Evolutionary conservation across 495 filamentous ascomycete species (phyloP).

Genomic region (Aspergillus diversus): DNA sequence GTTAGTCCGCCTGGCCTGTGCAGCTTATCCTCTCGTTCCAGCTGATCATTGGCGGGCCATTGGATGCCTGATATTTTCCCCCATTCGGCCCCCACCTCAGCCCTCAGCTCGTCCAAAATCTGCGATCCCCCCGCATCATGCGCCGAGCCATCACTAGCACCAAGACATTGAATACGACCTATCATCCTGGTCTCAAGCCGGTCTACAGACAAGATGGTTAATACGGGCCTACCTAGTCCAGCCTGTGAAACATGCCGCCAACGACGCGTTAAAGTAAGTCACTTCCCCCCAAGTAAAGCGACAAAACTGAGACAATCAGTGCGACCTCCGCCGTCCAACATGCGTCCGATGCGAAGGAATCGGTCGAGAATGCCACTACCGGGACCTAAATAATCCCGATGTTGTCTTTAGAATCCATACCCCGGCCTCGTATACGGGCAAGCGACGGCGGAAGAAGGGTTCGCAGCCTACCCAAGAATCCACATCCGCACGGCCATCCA

Average conservation of each 20-base stretch:
- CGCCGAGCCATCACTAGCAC: no score
- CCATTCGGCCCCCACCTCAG: not conserved
- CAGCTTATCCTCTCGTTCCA: no score
- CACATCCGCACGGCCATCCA: not conserved
- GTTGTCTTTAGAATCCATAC: not conserved
- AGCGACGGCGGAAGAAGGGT: not conserved
- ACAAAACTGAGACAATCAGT: not conserved
- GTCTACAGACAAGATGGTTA: not conserved
- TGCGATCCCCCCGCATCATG: not conserved
- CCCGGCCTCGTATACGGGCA: not conserved
- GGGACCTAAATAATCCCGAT: not conserved
- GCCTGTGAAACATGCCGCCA: not conserved
- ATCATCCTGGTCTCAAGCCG: not conserved
- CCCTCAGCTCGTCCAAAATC: not conserved
- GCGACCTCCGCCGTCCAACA: not conserved
- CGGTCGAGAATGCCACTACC: not conserved
- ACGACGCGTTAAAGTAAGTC: constrained; percentile 1
- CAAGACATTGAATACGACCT: not conserved
- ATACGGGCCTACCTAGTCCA: not conserved
- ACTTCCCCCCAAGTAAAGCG: not conserved
- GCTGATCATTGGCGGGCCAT: not conserved
- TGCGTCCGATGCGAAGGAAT: not conserved
- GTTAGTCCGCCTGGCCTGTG: no score
- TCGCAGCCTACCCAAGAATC: not conserved
- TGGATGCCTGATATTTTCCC: not conserved